Percentiles rank a stretch among this genome's conserved stretches.
Evolutionary conservation across 2,329 filamentous ascomycete genomes (phyloP).

Genomic region (Cladosporium sp.): DNA sequence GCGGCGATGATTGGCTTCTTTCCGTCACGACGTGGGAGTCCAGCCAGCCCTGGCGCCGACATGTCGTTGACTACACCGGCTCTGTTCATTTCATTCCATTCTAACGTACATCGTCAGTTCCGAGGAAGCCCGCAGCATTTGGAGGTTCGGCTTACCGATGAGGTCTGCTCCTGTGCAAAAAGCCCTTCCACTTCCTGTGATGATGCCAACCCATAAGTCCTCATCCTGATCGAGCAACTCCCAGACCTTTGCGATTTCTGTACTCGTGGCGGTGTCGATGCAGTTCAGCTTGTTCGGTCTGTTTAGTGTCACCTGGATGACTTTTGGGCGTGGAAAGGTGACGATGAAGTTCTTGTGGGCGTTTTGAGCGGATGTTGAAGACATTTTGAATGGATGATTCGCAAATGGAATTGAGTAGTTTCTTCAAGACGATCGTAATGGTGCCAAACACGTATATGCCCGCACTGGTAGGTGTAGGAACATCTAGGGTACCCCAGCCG

Average conservation of each 20-base stretch:
- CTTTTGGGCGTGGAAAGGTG: conserved; percentile 1
- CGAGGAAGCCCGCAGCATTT: conserved; percentile 2
- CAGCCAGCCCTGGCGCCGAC: conserved; percentile 45
- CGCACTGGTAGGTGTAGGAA: not conserved
- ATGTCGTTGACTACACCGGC: conserved; percentile 21
- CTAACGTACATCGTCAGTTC: conserved; percentile 8
- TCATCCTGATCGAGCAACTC: conserved; percentile 45
- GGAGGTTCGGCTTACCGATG: conserved; percentile 36
- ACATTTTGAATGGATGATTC: not conserved
- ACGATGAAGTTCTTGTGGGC: conserved; percentile 3
- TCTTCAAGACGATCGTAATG: no score
- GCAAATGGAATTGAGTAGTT: not conserved
- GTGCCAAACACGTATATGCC: no score
- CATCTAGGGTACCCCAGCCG: conserved; percentile 1
- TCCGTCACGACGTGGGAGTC: conserved; percentile 49
- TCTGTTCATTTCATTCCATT: conserved; percentile 24
- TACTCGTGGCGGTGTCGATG: conserved; percentile 31
- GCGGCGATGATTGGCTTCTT: conserved; percentile 58
- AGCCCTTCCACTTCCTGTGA: conserved; percentile 48
- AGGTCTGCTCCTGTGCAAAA: conserved; percentile 53
- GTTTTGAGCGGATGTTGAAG: not conserved
- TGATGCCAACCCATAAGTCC: conserved; percentile 25
- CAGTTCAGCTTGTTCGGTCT: conserved; percentile 16
- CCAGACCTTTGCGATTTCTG: conserved; percentile 44
- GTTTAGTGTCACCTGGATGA: conserved; percentile 13